Evolutionary conservation across 1,284 basidiomycete species (phyloP).

Genomic region (Fistulinella cinereoalba): DNA sequence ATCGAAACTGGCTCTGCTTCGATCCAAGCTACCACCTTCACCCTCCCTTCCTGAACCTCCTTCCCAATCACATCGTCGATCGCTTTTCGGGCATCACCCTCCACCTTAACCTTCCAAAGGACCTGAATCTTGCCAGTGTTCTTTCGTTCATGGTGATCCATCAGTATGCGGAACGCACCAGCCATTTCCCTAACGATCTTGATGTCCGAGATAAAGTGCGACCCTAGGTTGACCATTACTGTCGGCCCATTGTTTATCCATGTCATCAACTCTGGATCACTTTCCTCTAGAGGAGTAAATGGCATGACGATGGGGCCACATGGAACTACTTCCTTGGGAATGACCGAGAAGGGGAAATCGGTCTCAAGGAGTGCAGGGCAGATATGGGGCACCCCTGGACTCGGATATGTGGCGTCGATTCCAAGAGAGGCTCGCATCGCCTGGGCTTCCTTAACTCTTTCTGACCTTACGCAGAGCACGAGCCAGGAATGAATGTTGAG

Average conservation of each 20-base stretch:
- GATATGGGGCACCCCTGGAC: not conserved
- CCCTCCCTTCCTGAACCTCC: not conserved
- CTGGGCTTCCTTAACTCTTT: not conserved
- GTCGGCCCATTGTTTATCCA: slow-evolving; percentile 3
- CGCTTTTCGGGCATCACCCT: not conserved
- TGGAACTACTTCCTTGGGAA: not conserved
- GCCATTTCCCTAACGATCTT: not conserved
- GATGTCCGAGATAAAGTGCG: not conserved
- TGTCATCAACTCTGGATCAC: not conserved
- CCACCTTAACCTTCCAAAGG: slow-evolving; percentile 3
- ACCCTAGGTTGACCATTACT: slow-evolving; percentile 4
- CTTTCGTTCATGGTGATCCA: not conserved
- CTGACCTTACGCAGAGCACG: not conserved
- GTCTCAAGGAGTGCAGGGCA: not conserved
- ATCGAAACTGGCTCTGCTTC: slow-evolving; percentile 11
- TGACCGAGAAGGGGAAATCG: not conserved
- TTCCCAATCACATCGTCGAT: not conserved
- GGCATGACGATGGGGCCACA: slow-evolving; percentile 1
- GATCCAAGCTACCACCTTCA: slow-evolving; percentile 9
- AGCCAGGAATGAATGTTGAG: not conserved
- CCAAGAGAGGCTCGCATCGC: not conserved
- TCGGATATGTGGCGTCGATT: not conserved
- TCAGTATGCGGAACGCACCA: not conserved
- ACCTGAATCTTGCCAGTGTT: not conserved
- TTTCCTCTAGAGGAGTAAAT: slow-evolving; percentile 1